Evolutionary conservation across 2,329 filamentous ascomycete species (phyloP), one percentile per base, ranked within the genome.

Genomic region (Ceratocystiopsis minuta): DNA sequence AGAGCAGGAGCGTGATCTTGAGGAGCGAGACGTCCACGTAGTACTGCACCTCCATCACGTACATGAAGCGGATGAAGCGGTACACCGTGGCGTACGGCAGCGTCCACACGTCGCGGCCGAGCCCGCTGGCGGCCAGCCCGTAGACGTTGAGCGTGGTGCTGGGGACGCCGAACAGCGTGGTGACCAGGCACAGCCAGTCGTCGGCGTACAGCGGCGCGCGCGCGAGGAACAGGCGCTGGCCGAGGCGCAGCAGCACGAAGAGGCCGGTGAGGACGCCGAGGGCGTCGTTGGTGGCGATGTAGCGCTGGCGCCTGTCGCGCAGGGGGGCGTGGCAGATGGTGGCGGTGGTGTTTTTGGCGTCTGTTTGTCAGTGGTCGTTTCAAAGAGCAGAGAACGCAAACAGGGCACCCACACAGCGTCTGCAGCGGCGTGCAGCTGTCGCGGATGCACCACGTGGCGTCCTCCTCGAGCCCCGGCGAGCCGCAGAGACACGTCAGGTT

Each of bases 41-140:
- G 52, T 73, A 70, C 17, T 68, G 37, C 39, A 55, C 44, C 33
- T 51, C 48, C 49, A 60, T 56, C 45, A 59, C 50, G 48, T 63
- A 70, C 18, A 69, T 61, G 48, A 54, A 60, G 20, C 57, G 54
- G 9, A 59, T 51, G 24, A 72, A 66, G 1, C 52, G 51, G 24
- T 60, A 65, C 37, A 74, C 60, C 15, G 59, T 48, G 0, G 57
- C 51, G 0, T 57, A 52, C 0, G 55, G 45, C 5, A 72, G 45
- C 0, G 64, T 67, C 68, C 68, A 72, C 15, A 70, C 57, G 38
- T 73, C 68, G 16, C 51, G 58, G 7, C 68, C 67, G 9, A 71
- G 53, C 1, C 68, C 69, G 40, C 64, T 57, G 28, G 55, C 49
- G 1, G 49, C 50, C 3, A 55, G 48, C 10, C 57, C 55, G n/a